Evolutionary conservation across 2,329 filamentous ascomycete species (phyloP), one percentile per base, ranked within the genome.

Genomic region (Aspergillus sclerotialis): DNA sequence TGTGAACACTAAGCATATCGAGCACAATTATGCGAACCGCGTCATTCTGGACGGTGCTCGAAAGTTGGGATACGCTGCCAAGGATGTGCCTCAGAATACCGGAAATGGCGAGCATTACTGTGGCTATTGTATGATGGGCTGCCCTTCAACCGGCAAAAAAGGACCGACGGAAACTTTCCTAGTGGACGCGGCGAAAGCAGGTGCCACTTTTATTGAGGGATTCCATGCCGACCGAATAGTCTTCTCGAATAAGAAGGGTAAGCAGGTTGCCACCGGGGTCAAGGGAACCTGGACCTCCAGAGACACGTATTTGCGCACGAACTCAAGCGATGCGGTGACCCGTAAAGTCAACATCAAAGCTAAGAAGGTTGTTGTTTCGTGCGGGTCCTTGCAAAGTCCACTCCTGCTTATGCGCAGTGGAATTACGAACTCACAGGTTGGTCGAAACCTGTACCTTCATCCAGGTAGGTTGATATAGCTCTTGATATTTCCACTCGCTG

Each of bases 161-260:
- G 87, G 89, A 0, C 84, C 89, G 0, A 74, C 76, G 0, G 78
- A 84, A 15, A 78, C 77, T 5, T 95, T 79, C 70, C 67, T 95
- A 10, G 84, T 84, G 0, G 85, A 88, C 48, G 88, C 90, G 2
- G 82, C 80, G 1, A 72, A 72, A 33, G 78, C 83, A 1, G 88
- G 88, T 0, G 84, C 88, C 1, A 69, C 74, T 43, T 94, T 94
- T 54, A 75, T 93, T 37, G 87, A 95, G 65, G 88, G 88, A 0
- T 86, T 92, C 50, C 62, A 78, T 13, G 84, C 80, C 0, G 75
- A 84, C 9, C 73, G 73, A 39, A 68, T 95, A 11, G 45, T 84
- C 0, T 94, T 94, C 55, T 75, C 79, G 14, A 56, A 53, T 8
- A 46, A 50, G 3, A 65, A 63, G 6, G 75, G 65, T 1, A 64